phyloP scores from a whole-genome alignment of 805 yeast species.

The Nakazawaea sp. region DNA sequence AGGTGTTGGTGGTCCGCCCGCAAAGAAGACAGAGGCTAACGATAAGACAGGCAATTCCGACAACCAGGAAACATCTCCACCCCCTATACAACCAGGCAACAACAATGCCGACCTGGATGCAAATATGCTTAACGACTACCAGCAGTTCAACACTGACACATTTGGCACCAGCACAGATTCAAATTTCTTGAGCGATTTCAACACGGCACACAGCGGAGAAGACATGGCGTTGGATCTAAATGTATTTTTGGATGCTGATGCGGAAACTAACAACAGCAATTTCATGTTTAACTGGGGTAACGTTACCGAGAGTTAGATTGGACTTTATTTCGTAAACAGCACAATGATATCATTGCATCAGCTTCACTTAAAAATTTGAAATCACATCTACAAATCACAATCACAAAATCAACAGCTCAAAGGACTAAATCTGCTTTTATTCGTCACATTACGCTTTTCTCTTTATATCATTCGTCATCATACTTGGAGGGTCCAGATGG shows the following conservation, averaged over 20 bases:
- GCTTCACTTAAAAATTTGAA: no score
- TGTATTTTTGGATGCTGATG: conserved; percentile 10
- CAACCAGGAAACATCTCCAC: conserved; percentile 1
- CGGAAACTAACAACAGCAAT: conserved; percentile 5
- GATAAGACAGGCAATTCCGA: background rate
- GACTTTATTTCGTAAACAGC: no score
- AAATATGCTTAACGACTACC: conserved; percentile 8
- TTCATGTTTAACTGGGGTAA: conserved; percentile 12
- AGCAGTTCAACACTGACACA: conserved; percentile 10
- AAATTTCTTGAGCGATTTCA: conserved; percentile 8
- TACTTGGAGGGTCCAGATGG: no score
- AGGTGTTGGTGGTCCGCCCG: no score
- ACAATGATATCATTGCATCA: no score
- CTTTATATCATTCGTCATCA: no score
- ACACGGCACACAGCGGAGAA: conserved; percentile 6
- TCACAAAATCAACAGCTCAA: no score
- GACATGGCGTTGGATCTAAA: conserved; percentile 11
- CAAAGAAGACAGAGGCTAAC: background rate
- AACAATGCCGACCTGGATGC: conserved; percentile 7
- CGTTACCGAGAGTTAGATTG: conserved; percentile 10
- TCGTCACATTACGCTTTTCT: no score
- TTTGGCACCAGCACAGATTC: conserved; percentile 10
- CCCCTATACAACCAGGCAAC: background rate
- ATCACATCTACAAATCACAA: no score
- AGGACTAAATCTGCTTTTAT: no score